Evolutionary conservation across 2,329 filamentous ascomycete genomes (phyloP).

Genomic region (Neoscytalidium dimidiatum): DNA sequence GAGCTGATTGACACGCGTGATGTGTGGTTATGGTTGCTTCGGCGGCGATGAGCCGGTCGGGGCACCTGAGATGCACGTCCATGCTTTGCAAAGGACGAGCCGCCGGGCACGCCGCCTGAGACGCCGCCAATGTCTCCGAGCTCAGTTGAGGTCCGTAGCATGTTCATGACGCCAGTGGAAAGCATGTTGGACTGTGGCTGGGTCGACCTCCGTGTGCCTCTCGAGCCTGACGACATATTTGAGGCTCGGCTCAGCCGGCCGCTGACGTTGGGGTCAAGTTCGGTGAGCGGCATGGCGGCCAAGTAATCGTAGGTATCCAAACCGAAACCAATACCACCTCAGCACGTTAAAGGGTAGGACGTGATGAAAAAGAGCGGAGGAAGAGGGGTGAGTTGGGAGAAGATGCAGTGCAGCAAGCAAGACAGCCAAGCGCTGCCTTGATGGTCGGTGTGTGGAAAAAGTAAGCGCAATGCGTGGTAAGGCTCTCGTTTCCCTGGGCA

Average conservation of each 20-base stretch:
- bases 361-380: constrained; percentile 17
- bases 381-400: constrained; percentile 6
- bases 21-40: constrained; percentile 31
- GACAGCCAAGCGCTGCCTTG: neutral
- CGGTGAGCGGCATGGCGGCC: constrained; percentile 45
- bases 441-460: neutral
- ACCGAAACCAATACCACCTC: constrained; percentile 7
- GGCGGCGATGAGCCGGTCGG: constrained; percentile 34
- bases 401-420: neutral
- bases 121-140: constrained; percentile 48
- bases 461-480: neutral
- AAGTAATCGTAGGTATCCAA: constrained; percentile 17
- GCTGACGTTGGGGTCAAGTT: constrained; percentile 47
- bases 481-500: neutral
- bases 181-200: constrained; percentile 33
- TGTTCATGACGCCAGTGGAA: constrained; percentile 46
- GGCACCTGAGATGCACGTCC: constrained; percentile 41
- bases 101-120: constrained; percentile 42
- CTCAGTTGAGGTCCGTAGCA: constrained; percentile 53
- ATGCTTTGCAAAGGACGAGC: constrained; percentile 40
- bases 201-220: constrained; percentile 28
- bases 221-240: constrained; percentile 43
- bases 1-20: constrained; percentile 44
- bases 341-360: neutral
- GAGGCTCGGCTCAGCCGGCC: constrained; percentile 51